phyloP scores from a whole-genome alignment of 2,329 filamentous ascomycete species.

The Emmonsiellopsis sp. region DNA sequence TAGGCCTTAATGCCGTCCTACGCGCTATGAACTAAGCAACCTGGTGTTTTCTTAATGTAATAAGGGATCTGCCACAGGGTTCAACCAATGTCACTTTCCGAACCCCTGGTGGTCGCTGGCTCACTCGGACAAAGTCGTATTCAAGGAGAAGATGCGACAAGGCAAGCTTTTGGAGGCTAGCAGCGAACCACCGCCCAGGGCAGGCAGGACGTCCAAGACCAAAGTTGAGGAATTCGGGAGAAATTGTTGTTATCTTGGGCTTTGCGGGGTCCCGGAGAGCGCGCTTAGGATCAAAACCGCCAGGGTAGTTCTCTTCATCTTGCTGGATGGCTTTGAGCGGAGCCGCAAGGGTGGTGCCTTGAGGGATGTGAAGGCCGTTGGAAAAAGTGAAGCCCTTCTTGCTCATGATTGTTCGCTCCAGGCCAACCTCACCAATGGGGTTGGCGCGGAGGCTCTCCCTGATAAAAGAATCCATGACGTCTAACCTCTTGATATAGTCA shows the following conservation, averaged over 20 bases:
- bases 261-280: constrained; percentile 1
- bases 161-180: not conserved
- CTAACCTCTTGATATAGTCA: constrained; percentile 10
- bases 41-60: not conserved
- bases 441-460: constrained; percentile 13
- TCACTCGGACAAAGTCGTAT: constrained; percentile 1
- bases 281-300: constrained; percentile 2
- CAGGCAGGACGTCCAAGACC: constrained; percentile 1
- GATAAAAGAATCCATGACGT: constrained; percentile 13
- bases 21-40: not conserved
- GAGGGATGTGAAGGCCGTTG: constrained; percentile 11
- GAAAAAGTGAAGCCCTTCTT: constrained; percentile 12
- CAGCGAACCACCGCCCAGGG: not conserved
- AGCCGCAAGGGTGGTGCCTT: constrained; percentile 8
- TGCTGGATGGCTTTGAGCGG: constrained; percentile 2
- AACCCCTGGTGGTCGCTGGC: not conserved
- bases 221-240: constrained; percentile 13
- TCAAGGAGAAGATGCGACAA: constrained; percentile 1
- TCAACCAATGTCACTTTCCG: not conserved
- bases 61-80: not conserved
- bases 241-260: constrained; percentile 4
- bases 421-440: constrained; percentile 11
- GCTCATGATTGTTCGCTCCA: constrained; percentile 11
- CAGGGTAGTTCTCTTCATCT: not conserved
- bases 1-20: too few species aligned